Evolutionary conservation across 306 rosid genomes (phyloP).

Genomic region (Mucuna pruriens): DNA sequence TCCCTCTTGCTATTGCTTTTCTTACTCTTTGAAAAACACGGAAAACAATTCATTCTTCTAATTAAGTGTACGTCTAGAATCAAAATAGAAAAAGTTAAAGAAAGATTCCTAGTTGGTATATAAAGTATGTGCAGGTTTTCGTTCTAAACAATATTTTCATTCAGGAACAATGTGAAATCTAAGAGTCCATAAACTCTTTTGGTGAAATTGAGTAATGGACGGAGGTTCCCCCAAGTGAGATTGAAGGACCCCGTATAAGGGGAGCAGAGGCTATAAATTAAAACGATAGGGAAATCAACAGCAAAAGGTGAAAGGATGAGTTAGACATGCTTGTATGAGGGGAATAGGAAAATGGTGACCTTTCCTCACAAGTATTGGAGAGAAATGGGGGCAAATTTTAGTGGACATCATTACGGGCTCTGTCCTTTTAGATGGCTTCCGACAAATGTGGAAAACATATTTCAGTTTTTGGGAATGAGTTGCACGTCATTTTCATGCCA

Average conservation of each 20-base stretch:
- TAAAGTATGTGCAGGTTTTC: not conserved
- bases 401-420: constrained; percentile 38
- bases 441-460: constrained; percentile 32
- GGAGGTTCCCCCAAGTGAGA: constrained; percentile 70
- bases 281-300: constrained; percentile 7
- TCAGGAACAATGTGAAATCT: not conserved
- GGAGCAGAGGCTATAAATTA: constrained; percentile 30
- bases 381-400: constrained; percentile 39
- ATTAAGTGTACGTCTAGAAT: not conserved
- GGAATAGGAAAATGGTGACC: constrained; percentile 37
- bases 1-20: constrained; percentile 54
- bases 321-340: constrained; percentile 43
- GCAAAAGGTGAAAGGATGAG: constrained; percentile 36
- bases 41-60: constrained; percentile 76
- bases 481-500: constrained; percentile 17
- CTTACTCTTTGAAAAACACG: constrained; percentile 73
- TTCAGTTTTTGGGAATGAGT: constrained; percentile 24
- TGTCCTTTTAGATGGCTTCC: constrained; percentile 40
- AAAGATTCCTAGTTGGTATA: not conserved
- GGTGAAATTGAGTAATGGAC: not conserved
- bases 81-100: not conserved
- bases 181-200: not conserved
- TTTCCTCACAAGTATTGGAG: constrained; percentile 41
- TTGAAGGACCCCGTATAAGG: constrained; percentile 80
- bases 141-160: not conserved